These are phyloP conservation scores for Aegilops speltoides DNA, from an alignment of 176 grass and related monocot species.

Conservation along the genomic window DNA sequence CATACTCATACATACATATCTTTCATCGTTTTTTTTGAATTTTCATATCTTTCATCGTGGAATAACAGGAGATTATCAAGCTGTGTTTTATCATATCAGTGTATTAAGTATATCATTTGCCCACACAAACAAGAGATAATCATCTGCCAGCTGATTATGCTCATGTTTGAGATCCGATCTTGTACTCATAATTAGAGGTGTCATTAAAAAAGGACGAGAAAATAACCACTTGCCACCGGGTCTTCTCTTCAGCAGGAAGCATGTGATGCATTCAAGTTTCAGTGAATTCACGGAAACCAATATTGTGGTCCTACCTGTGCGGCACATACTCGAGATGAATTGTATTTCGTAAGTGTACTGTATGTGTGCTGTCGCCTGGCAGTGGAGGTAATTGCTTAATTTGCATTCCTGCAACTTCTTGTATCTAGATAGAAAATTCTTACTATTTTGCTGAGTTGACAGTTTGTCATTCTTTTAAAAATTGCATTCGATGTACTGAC, in stretches of 20 bases:
- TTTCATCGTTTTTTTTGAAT: too few relatives aligned
- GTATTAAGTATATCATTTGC: too few relatives aligned
- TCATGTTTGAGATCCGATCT: too few relatives aligned
- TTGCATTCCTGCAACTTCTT: not conserved
- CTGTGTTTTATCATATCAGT: too few relatives aligned
- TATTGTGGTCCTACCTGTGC: not conserved
- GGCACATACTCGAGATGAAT: not conserved
- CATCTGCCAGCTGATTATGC: too few relatives aligned
- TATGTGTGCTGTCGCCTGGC: too few relatives aligned
- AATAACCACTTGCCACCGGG: not conserved
- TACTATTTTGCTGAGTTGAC: not conserved
- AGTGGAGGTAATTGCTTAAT: not conserved
- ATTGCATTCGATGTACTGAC: not conserved
- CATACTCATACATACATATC: too few relatives aligned
- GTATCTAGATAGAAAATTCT: not conserved
- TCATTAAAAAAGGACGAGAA: not conserved
- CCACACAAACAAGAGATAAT: too few relatives aligned
- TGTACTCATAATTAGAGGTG: too few relatives aligned
- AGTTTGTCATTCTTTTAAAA: too few relatives aligned
- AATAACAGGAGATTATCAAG: too few relatives aligned
- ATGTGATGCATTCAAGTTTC: not conserved
- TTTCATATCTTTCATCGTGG: too few relatives aligned
- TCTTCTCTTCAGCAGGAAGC: not conserved
- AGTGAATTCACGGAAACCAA: not conserved
- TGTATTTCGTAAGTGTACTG: not conserved